Percentiles rank a stretch among this genome's conserved stretches.
Evolutionary conservation across 2,329 filamentous ascomycete species (phyloP).

Genomic region (Metarhizium sp.): DNA sequence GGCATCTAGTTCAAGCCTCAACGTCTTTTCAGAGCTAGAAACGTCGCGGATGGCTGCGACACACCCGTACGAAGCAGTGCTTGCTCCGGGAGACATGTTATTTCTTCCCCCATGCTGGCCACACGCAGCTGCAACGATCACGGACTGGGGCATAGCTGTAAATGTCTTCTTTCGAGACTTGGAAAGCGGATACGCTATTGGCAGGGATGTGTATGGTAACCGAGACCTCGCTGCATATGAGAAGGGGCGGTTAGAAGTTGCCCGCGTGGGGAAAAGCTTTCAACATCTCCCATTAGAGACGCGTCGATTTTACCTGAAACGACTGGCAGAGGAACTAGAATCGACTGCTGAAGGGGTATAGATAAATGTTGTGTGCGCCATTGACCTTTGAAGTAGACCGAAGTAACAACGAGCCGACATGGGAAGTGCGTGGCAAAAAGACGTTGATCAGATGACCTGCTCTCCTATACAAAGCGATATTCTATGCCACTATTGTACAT

Average conservation of each 20-base stretch:
- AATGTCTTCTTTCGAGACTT: conserved; percentile 82
- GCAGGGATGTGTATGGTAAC: conserved; percentile 82
- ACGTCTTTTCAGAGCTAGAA: conserved; percentile 51
- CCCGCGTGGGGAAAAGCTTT: conserved; percentile 56
- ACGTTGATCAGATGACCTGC: no score
- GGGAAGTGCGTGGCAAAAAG: no score
- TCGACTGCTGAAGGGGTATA: conserved; percentile 11
- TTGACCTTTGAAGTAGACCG: no score
- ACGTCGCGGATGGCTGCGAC: conserved; percentile 33
- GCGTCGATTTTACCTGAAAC: conserved; percentile 64
- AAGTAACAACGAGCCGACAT: no score
- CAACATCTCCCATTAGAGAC: conserved; percentile 55
- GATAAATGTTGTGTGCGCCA: not conserved
- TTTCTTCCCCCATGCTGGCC: conserved; percentile 80
- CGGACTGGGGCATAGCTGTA: conserved; percentile 62
- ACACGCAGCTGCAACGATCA: conserved; percentile 58
- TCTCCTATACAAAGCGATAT: no score
- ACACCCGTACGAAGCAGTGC: conserved; percentile 55
- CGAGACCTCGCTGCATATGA: conserved; percentile 78
- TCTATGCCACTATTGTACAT: no score
- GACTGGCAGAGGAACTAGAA: conserved; percentile 59
- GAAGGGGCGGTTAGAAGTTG: conserved; percentile 64
- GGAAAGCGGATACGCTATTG: conserved; percentile 56
- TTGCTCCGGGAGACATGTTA: conserved; percentile 66
- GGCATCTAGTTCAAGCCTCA: conserved; percentile 68